phyloP scores from a whole-genome alignment of 257 asterid genomes.

The Solanum ossicruentum region DNA sequence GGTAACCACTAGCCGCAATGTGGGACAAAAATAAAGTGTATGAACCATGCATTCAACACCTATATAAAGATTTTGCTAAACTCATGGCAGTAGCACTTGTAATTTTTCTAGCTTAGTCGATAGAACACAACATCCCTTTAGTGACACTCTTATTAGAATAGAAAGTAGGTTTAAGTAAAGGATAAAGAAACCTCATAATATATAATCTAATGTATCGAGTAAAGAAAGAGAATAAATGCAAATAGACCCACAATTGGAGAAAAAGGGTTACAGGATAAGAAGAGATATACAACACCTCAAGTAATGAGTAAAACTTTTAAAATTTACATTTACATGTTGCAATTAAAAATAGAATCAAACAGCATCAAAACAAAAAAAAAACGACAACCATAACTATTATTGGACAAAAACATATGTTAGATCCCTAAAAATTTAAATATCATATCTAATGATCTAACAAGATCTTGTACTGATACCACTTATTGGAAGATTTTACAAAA shows the following conservation, averaged over 20 bases:
- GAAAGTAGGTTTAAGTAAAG: background rate
- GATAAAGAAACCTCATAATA: background rate
- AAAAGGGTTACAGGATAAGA: background rate
- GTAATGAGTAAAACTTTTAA: no score
- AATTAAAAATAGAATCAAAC: no score
- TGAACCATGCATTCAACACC: background rate
- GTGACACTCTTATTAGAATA: background rate
- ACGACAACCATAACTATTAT: no score
- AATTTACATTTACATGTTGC: no score
- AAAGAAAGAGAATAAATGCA: background rate
- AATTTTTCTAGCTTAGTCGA: background rate
- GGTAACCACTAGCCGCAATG: background rate
- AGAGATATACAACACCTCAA: background rate
- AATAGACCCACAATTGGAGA: background rate
- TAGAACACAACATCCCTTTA: background rate
- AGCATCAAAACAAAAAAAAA: no score
- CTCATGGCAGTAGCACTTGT: no score
- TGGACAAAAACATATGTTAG: no score
- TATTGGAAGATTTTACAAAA: no score
- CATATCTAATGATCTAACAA: no score
- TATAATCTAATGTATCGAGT: background rate
- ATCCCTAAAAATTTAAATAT: no score
- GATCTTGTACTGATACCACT: no score
- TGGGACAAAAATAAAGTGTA: background rate
- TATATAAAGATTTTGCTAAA: background rate